phyloP scores from a whole-genome alignment of 208 protist genomes.

The Kentomonas sorsogonicus region DNA sequence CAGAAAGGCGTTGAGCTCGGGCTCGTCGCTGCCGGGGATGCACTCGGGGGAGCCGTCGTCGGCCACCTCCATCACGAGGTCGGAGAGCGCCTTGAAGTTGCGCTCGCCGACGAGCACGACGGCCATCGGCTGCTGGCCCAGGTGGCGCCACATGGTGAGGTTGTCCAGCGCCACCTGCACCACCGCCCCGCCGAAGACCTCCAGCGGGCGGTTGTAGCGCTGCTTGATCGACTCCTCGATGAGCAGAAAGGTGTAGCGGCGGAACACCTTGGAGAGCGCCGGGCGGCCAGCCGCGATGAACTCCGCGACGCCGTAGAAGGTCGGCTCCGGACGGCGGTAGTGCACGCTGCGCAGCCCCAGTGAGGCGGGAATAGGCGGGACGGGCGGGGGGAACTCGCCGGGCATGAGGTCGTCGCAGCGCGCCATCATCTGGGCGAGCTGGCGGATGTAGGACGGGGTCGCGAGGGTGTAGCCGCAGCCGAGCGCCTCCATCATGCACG shows the following conservation, averaged over 20 bases:
- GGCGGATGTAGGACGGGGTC: constrained; percentile 39
- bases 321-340: constrained; percentile 42
- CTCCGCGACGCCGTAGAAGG: constrained; percentile 49
- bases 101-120: constrained; percentile 23
- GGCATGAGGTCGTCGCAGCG: constrained; percentile 25
- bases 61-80: constrained; percentile 24
- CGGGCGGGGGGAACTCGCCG: constrained; percentile 35
- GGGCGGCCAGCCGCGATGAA: constrained; percentile 43
- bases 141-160: constrained; percentile 4
- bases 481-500: constrained; percentile 46
- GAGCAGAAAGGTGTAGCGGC: constrained; percentile 35
- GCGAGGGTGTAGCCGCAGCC: constrained; percentile 63
- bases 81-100: constrained; percentile 26
- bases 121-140: constrained; percentile 16
- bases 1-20: constrained; percentile 19
- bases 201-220: constrained; percentile 23
- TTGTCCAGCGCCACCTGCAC: constrained; percentile 18
- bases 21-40: neutral
- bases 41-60: constrained; percentile 12
- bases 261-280: constrained; percentile 26
- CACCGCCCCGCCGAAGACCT: constrained; percentile 30
- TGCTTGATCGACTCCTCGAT: constrained; percentile 20
- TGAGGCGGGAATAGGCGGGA: constrained; percentile 28
- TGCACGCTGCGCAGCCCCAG: constrained; percentile 34
- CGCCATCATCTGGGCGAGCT: constrained; percentile 23